These are phyloP conservation scores for Puccinellia tenuiflora DNA, from an alignment of 176 grass and related monocot genomes.

Conservation along the genomic window DNA sequence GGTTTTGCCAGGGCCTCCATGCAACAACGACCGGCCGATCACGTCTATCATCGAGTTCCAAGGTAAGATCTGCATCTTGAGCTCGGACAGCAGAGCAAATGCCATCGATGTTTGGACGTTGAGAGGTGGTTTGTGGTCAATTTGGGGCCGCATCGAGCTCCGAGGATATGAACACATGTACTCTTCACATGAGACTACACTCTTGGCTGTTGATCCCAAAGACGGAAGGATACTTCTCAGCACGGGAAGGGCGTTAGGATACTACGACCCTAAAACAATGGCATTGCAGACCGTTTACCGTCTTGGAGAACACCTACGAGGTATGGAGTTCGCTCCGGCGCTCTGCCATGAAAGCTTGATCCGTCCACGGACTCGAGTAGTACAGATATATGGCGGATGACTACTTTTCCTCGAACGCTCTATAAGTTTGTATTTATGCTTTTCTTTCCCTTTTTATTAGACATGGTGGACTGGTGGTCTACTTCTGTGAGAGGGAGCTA, in stretches of 20 bases:
- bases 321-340: not conserved
- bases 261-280: not conserved
- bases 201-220: not conserved
- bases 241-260: not conserved
- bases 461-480: too few species aligned
- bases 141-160: not conserved
- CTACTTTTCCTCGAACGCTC: too few species aligned
- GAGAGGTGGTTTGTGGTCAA: not conserved
- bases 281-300: not conserved
- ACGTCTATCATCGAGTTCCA: not conserved
- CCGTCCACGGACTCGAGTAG: not conserved
- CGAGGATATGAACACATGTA: not conserved
- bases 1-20: not conserved
- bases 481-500: too few species aligned
- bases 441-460: too few species aligned
- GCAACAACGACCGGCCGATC: too few species aligned
- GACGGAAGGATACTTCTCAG: not conserved
- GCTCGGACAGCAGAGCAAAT: not conserved
- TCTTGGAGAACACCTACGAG: not conserved
- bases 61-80: not conserved
- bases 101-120: conserved; percentile 2
- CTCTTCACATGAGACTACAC: not conserved
- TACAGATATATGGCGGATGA: not conserved
- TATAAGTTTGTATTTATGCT: too few species aligned
- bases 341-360: not conserved